Conservation (phyloP, 371 early-diverging fungal species). For the Rhizopus sp. region DNA sequence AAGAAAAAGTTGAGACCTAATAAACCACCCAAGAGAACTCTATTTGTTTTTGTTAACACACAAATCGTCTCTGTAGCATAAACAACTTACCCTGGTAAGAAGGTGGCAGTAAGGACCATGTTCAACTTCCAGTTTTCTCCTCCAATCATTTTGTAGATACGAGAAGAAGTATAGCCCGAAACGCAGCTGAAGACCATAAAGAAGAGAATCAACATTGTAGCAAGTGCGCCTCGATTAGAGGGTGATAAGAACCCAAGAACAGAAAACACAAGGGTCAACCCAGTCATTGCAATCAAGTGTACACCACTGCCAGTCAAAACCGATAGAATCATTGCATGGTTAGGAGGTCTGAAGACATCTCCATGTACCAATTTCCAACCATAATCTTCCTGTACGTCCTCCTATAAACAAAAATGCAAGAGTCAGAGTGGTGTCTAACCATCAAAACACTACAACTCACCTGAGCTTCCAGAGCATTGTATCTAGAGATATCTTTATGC, state of each 20-base stretch:
- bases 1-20: slow-evolving; percentile 90
- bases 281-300: slow-evolving; percentile 88
- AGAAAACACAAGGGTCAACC: slow-evolving; percentile 86
- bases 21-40: slow-evolving; percentile 68
- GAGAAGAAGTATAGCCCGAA: slow-evolving; percentile 88
- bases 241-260: slow-evolving; percentile 96
- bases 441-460: background rate
- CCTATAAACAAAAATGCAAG: slow-evolving; percentile 21
- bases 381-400: slow-evolving; percentile 88
- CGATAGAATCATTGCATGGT: slow-evolving; percentile 74
- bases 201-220: slow-evolving; percentile 87
- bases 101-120: slow-evolving; percentile 77
- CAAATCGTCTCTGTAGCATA: background rate
- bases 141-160: slow-evolving; percentile 92
- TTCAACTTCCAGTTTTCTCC: slow-evolving; percentile 88
- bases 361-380: slow-evolving; percentile 94
- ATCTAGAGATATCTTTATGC: slow-evolving; percentile 83
- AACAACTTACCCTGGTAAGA: slow-evolving; percentile 67
- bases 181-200: slow-evolving; percentile 86
- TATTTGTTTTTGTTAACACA: background rate
- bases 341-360: slow-evolving; percentile 91
- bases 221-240: slow-evolving; percentile 90
- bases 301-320: slow-evolving; percentile 91
- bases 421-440: background rate
- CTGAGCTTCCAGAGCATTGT: slow-evolving; percentile 75